A percentile compares a stretch with the other conserved stretches of the same genome.
phyloP scores from a whole-genome alignment of 192 early-diverging fungal genomes.

The Jimgerdemannia lactiflua region DNA sequence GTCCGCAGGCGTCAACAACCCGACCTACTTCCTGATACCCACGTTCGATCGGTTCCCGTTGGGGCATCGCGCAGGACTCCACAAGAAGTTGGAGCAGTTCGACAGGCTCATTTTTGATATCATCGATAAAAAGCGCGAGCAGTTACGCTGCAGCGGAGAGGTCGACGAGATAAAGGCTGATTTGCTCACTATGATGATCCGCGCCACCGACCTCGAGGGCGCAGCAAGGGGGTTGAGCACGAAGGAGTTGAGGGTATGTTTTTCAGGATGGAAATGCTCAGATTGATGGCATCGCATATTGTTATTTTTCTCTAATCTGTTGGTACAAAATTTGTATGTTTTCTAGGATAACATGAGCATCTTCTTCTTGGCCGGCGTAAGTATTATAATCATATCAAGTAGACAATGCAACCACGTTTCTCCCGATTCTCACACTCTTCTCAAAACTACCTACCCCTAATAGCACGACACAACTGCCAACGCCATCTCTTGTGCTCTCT shows the following conservation, averaged over 20 bases:
- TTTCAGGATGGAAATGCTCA: background rate
- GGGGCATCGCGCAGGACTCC: background rate
- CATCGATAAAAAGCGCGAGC: background rate
- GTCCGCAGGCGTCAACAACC: background rate
- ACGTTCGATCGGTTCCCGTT: background rate
- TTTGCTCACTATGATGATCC: conserved; percentile 3
- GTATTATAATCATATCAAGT: background rate
- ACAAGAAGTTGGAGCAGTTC: background rate
- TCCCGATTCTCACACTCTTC: background rate
- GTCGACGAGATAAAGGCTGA: background rate
- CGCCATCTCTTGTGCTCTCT: conserved; percentile 35
- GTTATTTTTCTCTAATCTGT: background rate
- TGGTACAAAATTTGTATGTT: background rate
- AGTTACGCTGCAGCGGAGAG: background rate
- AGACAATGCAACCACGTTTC: background rate
- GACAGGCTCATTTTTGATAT: conserved; percentile 1
- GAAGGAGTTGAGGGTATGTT: background rate
- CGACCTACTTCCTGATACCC: background rate
- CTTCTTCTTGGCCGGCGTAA: conserved; percentile 52
- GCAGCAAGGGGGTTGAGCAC: background rate
- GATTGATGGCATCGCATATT: no score
- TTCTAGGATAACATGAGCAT: conserved; percentile 45
- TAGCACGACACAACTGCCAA: conserved; percentile 30
- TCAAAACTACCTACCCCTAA: background rate
- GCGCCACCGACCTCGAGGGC: background rate